Conservation (phyloP, 768 basidiomycete species). For the Saitozyma sp. region DNA sequence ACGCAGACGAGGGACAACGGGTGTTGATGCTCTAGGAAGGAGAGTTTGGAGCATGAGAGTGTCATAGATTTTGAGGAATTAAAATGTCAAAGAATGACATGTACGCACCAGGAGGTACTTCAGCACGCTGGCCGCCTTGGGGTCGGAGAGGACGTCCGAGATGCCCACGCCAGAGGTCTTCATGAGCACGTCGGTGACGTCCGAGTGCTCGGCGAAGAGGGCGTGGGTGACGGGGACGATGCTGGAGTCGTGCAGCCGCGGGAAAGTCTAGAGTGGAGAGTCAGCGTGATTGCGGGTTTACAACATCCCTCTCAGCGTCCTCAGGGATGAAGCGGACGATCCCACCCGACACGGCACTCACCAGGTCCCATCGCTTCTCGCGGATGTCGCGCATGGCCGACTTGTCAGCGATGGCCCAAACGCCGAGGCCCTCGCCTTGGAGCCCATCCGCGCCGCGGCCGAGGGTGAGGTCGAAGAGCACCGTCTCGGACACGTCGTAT, state of each 20-base stretch:
- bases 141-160: constrained; percentile 63
- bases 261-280: constrained; percentile 66
- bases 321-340: background rate
- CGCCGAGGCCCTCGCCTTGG: constrained; percentile 64
- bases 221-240: constrained; percentile 64
- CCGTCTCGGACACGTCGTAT: constrained; percentile 66
- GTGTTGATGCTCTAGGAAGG: background rate
- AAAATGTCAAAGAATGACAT: background rate
- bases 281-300: background rate
- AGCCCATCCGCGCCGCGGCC: constrained; percentile 54
- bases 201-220: constrained; percentile 86
- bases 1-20: background rate
- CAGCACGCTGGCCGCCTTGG: constrained; percentile 71
- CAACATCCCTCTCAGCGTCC: background rate
- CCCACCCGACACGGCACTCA: constrained; percentile 54
- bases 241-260: constrained; percentile 65
- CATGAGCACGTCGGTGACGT: constrained; percentile 75
- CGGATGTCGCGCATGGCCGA: constrained; percentile 70
- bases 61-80: too few species aligned
- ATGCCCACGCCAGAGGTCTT: constrained; percentile 63
- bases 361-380: constrained; percentile 80
- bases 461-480: constrained; percentile 79
- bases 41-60: background rate
- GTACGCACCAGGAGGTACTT: constrained; percentile 73
- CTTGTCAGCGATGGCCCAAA: constrained; percentile 82